Conservation (phyloP, 2,329 filamentous ascomycete genomes). For the Paraphoma sp. region DNA sequence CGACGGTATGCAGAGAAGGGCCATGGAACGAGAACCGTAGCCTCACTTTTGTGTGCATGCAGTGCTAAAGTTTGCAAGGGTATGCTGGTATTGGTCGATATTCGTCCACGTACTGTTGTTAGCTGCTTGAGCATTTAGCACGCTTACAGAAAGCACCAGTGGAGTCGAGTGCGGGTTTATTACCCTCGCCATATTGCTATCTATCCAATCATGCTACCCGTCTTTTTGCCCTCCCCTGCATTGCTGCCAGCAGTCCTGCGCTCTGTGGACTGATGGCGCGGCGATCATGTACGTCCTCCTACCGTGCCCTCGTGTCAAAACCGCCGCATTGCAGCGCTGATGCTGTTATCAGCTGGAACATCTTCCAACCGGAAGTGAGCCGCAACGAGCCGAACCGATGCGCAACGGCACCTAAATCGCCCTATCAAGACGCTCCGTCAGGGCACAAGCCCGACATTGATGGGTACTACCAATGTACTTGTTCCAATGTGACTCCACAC, state of each 20-base stretch:
- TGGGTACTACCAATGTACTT: conserved; percentile 10
- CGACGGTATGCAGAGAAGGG: conserved; percentile 34
- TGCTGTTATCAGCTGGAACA: conserved; percentile 22
- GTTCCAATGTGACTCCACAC: conserved; percentile 9
- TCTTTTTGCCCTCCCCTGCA: conserved; percentile 13
- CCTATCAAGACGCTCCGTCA: conserved; percentile 18
- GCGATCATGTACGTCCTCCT: conserved; percentile 8
- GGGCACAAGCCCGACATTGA: conserved; percentile 14
- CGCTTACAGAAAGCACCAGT: conserved; percentile 18
- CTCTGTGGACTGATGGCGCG: conserved; percentile 14
- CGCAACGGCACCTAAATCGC: conserved; percentile 6
- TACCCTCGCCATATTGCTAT: conserved; percentile 14
- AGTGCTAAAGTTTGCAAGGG: conserved; percentile 28
- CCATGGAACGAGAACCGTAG: conserved; percentile 36
- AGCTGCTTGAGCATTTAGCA: conserved; percentile 26
- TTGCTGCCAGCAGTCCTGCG: conserved; percentile 19
- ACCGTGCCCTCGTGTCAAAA: conserved; percentile 6
- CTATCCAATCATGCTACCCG: conserved; percentile 17
- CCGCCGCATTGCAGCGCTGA: conserved; percentile 7
- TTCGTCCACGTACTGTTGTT: conserved; percentile 43
- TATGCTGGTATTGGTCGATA: conserved; percentile 21
- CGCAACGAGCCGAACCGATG: conserved; percentile 25
- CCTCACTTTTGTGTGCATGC: conserved; percentile 38
- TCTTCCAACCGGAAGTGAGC: conserved; percentile 26
- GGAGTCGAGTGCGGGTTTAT: conserved; percentile 17